Percentiles rank a stretch among this genome's conserved stretches.
Evolutionary conservation across 2,329 filamentous ascomycete genomes (phyloP).

Genomic region (Orbilia ellipsospora): DNA sequence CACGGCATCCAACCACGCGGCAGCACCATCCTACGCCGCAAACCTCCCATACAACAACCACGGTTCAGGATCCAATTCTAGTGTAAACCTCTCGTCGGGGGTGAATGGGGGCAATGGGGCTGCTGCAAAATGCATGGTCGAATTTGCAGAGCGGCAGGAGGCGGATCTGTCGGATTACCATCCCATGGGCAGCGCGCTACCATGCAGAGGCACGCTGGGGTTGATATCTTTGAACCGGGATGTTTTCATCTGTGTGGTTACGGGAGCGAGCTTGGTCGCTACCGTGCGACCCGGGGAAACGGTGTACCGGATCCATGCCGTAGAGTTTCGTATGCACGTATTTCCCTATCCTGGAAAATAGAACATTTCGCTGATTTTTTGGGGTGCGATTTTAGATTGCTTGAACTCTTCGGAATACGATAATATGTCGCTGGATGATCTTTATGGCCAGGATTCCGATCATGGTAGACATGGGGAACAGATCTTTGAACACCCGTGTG

Average conservation of each 20-base stretch:
- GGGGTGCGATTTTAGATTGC: constrained; percentile 72
- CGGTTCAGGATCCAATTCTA: constrained; percentile 58
- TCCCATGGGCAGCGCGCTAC: constrained; percentile 73
- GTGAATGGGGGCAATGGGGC: constrained; percentile 60
- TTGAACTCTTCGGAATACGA: constrained; percentile 89
- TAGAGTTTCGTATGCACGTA: constrained; percentile 76
- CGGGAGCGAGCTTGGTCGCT: constrained; percentile 79
- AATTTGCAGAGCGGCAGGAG: constrained; percentile 76
- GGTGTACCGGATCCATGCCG: constrained; percentile 83
- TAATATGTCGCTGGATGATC: constrained; percentile 70
- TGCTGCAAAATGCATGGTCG: constrained; percentile 81
- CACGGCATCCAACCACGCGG: constrained; percentile 64
- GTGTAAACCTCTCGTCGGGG: constrained; percentile 55
- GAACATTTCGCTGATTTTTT: constrained; percentile 31
- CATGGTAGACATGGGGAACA: constrained; percentile 74
- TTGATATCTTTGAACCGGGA: constrained; percentile 84
- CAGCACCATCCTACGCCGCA: constrained; percentile 60
- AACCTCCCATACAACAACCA: constrained; percentile 54
- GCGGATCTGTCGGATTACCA: constrained; percentile 80
- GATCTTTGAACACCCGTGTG: constrained; percentile 84
- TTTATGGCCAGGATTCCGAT: constrained; percentile 68
- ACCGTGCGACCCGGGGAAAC: constrained; percentile 87
- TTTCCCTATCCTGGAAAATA: constrained; percentile 37
- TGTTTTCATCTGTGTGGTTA: constrained; percentile 91
- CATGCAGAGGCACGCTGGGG: constrained; percentile 86